phyloP scores from a whole-genome alignment of 257 asterid species.

The Phtheirospermum japonicum region DNA sequence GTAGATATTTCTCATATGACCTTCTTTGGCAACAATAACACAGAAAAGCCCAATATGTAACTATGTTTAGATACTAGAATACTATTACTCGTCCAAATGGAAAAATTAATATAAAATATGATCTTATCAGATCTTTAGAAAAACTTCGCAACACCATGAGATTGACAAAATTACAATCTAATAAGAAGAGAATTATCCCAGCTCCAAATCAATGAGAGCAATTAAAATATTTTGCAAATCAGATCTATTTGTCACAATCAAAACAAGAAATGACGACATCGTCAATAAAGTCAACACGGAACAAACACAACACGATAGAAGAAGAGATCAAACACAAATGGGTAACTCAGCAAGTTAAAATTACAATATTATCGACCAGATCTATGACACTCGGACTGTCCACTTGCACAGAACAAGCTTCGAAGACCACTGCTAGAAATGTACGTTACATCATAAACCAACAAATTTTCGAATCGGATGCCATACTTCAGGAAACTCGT shows the following conservation, averaged over 20 bases:
- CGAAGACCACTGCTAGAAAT: background rate
- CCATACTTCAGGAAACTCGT: background rate
- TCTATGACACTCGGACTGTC: background rate
- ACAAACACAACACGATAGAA: background rate
- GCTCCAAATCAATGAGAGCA: background rate
- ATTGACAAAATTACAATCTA: background rate
- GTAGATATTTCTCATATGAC: too few relatives aligned
- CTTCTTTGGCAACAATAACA: too few relatives aligned
- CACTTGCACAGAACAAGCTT: background rate
- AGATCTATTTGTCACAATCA: background rate
- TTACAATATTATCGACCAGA: background rate
- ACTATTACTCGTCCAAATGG: too few relatives aligned
- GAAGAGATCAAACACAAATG: background rate
- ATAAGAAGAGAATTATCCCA: background rate
- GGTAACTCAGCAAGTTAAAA: background rate
- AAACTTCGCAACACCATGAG: too few relatives aligned
- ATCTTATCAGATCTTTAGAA: too few relatives aligned
- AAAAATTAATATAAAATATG: too few relatives aligned
- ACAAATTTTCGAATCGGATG: background rate
- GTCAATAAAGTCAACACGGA: background rate
- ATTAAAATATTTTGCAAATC: too few relatives aligned
- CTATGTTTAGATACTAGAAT: too few relatives aligned
- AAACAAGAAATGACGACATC: background rate
- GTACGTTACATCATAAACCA: background rate
- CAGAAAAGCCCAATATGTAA: too few relatives aligned